Percentiles rank a stretch among this genome's conserved stretches.
phyloP scores from a whole-genome alignment of 1,284 basidiomycete genomes.

The Exobasidium cylindrosporum region DNA sequence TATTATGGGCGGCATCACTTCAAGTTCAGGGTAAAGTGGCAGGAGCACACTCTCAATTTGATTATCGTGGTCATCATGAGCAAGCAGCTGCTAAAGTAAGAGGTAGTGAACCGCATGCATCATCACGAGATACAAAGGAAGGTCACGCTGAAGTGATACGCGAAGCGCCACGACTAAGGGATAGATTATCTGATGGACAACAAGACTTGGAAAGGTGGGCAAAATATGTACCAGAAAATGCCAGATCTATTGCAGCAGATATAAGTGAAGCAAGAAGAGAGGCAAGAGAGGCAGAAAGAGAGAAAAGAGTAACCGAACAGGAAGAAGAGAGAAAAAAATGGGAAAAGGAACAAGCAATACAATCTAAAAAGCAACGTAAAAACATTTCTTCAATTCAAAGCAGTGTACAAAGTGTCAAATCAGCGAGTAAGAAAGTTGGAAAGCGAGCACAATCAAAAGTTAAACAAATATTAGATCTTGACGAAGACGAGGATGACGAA shows the following conservation, averaged over 20 bases:
- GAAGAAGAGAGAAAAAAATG: not conserved
- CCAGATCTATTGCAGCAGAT: not conserved
- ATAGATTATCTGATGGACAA: not conserved
- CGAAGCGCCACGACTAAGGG: not conserved
- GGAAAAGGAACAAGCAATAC: not conserved
- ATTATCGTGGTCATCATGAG: not conserved
- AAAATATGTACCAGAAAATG: not conserved
- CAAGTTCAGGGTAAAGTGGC: not conserved
- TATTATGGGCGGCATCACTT: not conserved
- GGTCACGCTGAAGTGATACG: not conserved
- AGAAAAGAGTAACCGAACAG: not conserved
- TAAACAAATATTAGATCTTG: not conserved
- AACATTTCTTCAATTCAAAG: not conserved
- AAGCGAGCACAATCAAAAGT: not conserved
- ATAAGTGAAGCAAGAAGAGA: not conserved
- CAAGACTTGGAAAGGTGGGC: not conserved
- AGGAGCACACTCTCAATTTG: not conserved
- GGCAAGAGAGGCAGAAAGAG: not conserved
- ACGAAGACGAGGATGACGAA: slow-evolving; percentile 8
- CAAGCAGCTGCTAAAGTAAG: not conserved
- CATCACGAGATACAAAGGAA: not conserved
- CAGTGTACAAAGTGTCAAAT: not conserved
- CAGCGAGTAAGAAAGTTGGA: not conserved
- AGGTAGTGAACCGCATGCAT: no score
- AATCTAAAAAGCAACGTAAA: not conserved